Conservation (phyloP, 306 rosid genomes). For the Prunus salicina region DNA sequence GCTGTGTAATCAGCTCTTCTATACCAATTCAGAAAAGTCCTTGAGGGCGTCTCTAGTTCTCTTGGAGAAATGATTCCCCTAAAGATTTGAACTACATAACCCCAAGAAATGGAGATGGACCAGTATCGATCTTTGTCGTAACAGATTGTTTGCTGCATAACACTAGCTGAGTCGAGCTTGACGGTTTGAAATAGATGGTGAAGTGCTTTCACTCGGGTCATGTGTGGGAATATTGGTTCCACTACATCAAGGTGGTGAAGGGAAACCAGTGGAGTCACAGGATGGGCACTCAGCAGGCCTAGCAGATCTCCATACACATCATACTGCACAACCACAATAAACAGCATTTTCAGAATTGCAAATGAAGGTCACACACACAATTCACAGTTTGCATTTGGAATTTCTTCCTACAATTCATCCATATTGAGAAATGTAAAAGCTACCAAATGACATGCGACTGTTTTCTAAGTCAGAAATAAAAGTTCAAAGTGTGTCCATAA, state of each 20-base stretch:
- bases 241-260: constrained; percentile 87
- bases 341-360: neutral
- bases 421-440: neutral
- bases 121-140: constrained; percentile 58
- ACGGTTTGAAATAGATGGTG: constrained; percentile 54
- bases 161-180: constrained; percentile 60
- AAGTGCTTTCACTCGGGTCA: constrained; percentile 44
- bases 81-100: constrained; percentile 71
- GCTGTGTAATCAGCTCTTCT: constrained; percentile 75
- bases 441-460: no score
- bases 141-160: constrained; percentile 93
- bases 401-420: neutral
- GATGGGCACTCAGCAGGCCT: constrained; percentile 87
- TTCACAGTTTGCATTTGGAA: neutral
- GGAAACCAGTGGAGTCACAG: constrained; percentile 67
- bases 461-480: no score
- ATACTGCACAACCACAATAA: constrained; percentile 51
- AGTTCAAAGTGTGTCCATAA: neutral
- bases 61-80: constrained; percentile 79
- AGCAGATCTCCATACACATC: constrained; percentile 82
- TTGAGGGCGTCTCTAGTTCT: constrained; percentile 74
- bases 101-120: constrained; percentile 93
- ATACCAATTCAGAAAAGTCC: constrained; percentile 87
- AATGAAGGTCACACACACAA: no score
- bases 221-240: constrained; percentile 76